Base-by-base conservation (phyloP, 2,329 filamentous ascomycete genomes). In the Diplodia mutila region DNA sequence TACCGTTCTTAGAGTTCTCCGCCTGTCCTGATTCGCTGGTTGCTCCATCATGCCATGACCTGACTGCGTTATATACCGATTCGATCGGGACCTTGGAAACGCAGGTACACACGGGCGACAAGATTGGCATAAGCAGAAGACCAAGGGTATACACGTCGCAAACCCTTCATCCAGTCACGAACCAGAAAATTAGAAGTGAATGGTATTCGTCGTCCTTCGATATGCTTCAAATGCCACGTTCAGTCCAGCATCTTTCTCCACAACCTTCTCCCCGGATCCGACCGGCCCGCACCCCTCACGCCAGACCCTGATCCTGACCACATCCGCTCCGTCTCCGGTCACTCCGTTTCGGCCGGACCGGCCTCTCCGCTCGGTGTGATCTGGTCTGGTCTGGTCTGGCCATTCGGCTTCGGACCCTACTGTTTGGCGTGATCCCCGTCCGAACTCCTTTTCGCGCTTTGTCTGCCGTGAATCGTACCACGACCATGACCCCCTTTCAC, bases 201-300 rank as follows among this genome's bases (percentile, higher is more conserved):
- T 42, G 39, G 39, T 18, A 18, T n/a, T 42, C 39, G 5, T 14
- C 39, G 16, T 42, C 39, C 16, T 21, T 46, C 42, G 42, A n/a
- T 7, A 46, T 21, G 18, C 18, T n/a, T 46, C 42, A 21, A 21
- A 46, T 8, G 42, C 32, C 32, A 34, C 11, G 11, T 34, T 12
- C 32, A 14, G 11, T 12, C 32, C 32, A 34, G 32, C 32, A 34
- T 46, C 18, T 46, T n/a, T 46, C 42, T 46, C 42, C 42, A 46
- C n/a, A 18, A 46, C 42, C 42, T 46, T 39, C 16, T 14, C 25
- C 39, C 39, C 57, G 57, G 57, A 61, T 32, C 39, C 34, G 16
- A 61, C 39, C 57, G 57, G 57, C 57, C 39, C 39, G 34, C n/a
- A 1, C 54, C 39, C 25, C 23, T 61, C 57, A 61, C 39, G 57